Conservation (phyloP, 106 monocot genomes). For the Agapanthus africanus region DNA sequence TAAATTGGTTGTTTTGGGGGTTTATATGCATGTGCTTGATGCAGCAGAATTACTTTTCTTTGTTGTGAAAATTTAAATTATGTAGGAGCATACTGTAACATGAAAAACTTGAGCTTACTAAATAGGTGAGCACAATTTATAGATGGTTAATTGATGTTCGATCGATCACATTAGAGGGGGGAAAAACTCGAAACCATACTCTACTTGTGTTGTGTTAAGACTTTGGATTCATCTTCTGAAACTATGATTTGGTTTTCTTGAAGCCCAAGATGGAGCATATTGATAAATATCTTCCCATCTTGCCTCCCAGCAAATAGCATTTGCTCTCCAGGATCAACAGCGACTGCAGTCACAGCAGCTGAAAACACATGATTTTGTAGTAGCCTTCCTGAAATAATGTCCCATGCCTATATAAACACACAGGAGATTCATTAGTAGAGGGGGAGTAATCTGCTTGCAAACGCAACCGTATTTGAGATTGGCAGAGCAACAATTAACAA, state of each 20-base stretch:
- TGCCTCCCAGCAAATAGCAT: constrained; percentile 16
- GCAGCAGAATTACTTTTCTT: too few relatives aligned
- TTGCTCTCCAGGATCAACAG: constrained; percentile 13
- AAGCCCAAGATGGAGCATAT: constrained; percentile 10
- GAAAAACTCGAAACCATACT: background rate
- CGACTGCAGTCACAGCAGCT: constrained; percentile 11
- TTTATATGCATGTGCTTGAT: too few relatives aligned
- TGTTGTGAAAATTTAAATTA: too few relatives aligned
- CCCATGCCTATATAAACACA: constrained; percentile 9
- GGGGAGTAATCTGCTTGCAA: too few relatives aligned
- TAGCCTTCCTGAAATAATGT: constrained; percentile 18
- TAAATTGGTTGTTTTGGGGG: too few relatives aligned
- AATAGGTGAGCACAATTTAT: too few relatives aligned
- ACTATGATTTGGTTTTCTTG: constrained; percentile 4
- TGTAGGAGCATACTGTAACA: too few relatives aligned
- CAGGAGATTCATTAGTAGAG: background rate
- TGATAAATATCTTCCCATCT: constrained; percentile 19
- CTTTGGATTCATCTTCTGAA: constrained; percentile 17
- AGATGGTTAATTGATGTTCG: too few relatives aligned
- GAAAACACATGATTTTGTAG: constrained; percentile 13
- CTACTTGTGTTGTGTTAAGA: constrained; percentile 21
- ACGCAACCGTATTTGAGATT: too few relatives aligned
- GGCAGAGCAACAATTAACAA: too few relatives aligned
- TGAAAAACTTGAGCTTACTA: too few relatives aligned
- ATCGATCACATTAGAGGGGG: too few relatives aligned